Base-by-base conservation (phyloP, 306 rosid species). In the Lathyrus tuberosus region DNA sequence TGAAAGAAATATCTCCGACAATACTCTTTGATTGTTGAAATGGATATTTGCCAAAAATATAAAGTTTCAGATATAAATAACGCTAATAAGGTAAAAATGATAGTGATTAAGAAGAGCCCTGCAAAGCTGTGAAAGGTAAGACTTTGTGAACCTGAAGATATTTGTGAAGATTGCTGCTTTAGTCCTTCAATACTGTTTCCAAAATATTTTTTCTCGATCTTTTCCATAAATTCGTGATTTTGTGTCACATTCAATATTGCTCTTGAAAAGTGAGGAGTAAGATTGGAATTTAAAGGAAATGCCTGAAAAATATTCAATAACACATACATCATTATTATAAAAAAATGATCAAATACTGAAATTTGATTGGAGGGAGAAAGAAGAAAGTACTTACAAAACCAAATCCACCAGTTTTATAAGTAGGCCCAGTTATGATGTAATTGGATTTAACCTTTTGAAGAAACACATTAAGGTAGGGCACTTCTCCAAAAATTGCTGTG, bases 301-400 rank as follows among this genome's bases (percentile, higher is more conserved):
- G 1, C 51, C 17, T 43, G 38, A 33, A 33, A 31, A 33, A 33
- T 5, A 33, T 33, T 5, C 38, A 33, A 6, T 33, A 26, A 26
- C 26, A 24, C 26, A 24, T 1, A 24, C 26, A 2, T 24, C 5
- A 5, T 31, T 5, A 5, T 0, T 6, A 0, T 1, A 33, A 33
- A 33, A 33, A 6, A 33, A 33, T 6, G 38, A 33, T 33, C 38
- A 6, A 5, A 5, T 0, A 33, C 8, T 33, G 2, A 33, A 33
- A 33, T 6, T 33, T 5, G 8, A 5, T 33, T 33, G 38, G 0
- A 33, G 38, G 38, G 38, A 33, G 38, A 6, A 33, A 33, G 38
- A 33, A 33, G 38, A 33, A 33, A 44, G 17, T 0, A 67, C 83
- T 64, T 75, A 80, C 84, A 70, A 80, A 75, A 41, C 78, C 77